phyloP scores from a whole-genome alignment of 495 filamentous ascomycete species.

The Hapsidospora chrysogenum region DNA sequence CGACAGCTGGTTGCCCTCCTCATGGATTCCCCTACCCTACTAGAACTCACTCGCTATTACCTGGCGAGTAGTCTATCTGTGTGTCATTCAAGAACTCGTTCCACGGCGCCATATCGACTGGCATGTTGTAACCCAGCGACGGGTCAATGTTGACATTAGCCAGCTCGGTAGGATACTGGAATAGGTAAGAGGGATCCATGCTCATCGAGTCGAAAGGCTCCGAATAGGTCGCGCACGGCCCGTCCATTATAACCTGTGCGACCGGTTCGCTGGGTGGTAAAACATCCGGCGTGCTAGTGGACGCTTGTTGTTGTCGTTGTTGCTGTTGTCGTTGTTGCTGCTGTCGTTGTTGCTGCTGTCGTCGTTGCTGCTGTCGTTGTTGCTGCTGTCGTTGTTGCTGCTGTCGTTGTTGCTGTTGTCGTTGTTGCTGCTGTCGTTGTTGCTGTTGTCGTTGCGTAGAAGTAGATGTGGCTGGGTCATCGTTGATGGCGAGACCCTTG shows the following conservation, averaged over 20 bases:
- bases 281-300: neutral
- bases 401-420: no score
- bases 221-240: neutral
- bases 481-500: neutral
- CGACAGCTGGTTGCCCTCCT: no score
- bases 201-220: conserved; percentile 1
- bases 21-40: neutral
- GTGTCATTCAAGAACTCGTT: conserved; percentile 17
- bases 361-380: no score
- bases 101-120: conserved; percentile 16
- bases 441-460: no score
- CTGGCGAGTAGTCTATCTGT: neutral
- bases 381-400: no score
- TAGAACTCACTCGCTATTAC: neutral
- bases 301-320: neutral
- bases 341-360: neutral
- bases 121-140: neutral
- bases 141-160: conserved; percentile 3
- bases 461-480: neutral
- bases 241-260: neutral
- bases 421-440: no score
- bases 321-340: conserved; percentile 1
- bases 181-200: conserved; percentile 3
- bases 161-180: conserved; percentile 1
- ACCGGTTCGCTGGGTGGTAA: neutral